A percentile compares a stretch with the other conserved stretches of the same genome.
phyloP scores from a whole-genome alignment of 257 asterid genomes.

The Rehmannia glutinosa region DNA sequence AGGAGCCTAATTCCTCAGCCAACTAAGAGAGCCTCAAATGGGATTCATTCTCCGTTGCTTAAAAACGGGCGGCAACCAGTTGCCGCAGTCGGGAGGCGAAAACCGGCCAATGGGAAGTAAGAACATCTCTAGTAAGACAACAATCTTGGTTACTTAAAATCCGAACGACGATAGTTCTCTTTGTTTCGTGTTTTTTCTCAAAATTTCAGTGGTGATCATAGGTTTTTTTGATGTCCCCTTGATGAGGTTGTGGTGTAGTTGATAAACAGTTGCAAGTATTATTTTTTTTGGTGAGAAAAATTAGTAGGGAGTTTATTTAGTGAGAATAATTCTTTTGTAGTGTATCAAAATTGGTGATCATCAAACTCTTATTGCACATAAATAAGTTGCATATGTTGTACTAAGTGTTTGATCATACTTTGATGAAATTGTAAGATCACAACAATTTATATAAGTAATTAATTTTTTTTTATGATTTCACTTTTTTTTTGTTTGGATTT shows the following conservation, averaged over 20 bases:
- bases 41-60: slow-evolving; percentile 27
- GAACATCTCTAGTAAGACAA: not conserved
- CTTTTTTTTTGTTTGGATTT: not conserved
- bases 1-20: slow-evolving; percentile 78
- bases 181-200: not conserved
- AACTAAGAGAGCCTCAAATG: slow-evolving; percentile 41
- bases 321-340: no score
- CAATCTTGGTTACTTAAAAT: no score
- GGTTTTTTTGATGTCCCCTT: not conserved
- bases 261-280: not conserved
- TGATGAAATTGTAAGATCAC: not conserved
- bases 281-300: not conserved
- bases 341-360: no score
- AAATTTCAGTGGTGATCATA: not conserved
- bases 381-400: no score
- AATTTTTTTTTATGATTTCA: not conserved
- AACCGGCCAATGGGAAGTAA: slow-evolving; percentile 43
- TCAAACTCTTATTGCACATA: no score
- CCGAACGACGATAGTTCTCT: no score
- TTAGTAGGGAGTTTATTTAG: no score
- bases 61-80: slow-evolving; percentile 37
- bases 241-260: not conserved
- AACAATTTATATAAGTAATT: not conserved
- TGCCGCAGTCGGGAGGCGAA: slow-evolving; percentile 41
- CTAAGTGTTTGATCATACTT: not conserved